Evolutionary conservation across 257 asterid species (phyloP), one percentile per base, ranked within the genome.

Genomic region (Solanum clarkiae): DNA sequence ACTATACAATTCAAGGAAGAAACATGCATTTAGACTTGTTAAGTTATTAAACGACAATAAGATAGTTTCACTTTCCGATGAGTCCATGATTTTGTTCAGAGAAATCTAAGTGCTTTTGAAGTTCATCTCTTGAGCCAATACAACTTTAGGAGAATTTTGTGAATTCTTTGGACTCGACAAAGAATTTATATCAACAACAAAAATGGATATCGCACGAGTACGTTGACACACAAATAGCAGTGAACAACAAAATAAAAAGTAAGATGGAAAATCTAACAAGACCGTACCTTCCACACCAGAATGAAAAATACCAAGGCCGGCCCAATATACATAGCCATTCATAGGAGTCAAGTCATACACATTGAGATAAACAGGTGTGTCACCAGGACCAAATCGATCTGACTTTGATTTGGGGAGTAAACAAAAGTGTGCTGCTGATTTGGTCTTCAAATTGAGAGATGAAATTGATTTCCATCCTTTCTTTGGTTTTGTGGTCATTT

Each of bases 261-360:
- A 32, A 53, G 54, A 83, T 54, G 3, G 62, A 49, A 29, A 66
- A 26, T 77, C 63, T 20, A 20, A 24, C 60, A 14, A 59, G 68
- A 29, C 15, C 44, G 75, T 91, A 94, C 98, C 98, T 92, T 94
- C 98, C 16, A 94, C 96, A 16, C 98, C 99, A 6, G 99, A 96
- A 80, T 96, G 99, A 88, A 96, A 96, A 87, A 96, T 94, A 29
- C 98, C 99, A 22, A 96, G 88, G 90, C 98, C 99, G 75, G 97
- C 98, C 99, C 99, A 96, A 80, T 94, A 94, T 85, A 96, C 93
- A 80, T 94, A 96, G 65, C 99, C 99, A 54, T 94, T 96, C 85
- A 91, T 86, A 13, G 98, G 93, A 32, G 98, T 96, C 91, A 96
- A 90, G 87, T 96, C 99, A 26, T 96, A 96, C 90, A 96, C 99